Conservation (phyloP, 306 rosid species). For the Cucurbita pepo region DNA sequence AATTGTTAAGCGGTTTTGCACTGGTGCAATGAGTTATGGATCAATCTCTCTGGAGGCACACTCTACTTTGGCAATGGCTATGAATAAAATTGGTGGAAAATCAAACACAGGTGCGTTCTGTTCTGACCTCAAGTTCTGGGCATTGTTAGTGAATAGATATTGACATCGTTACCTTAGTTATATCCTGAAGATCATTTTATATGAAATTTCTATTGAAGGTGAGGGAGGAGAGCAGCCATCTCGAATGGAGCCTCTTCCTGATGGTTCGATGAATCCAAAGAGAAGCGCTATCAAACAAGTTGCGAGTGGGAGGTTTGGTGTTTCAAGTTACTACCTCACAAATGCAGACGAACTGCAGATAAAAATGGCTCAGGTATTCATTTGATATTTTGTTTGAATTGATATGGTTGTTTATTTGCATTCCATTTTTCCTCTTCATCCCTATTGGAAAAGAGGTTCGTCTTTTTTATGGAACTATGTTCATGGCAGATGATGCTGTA, state of each 20-base stretch:
- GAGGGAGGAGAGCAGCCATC: conserved; percentile 99
- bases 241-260: conserved; percentile 88
- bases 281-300: conserved; percentile 96
- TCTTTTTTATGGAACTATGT: conserved; percentile 31
- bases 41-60: conserved; percentile 97
- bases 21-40: conserved; percentile 99
- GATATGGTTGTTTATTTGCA: neutral
- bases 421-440: conserved; percentile 12
- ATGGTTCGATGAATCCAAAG: conserved; percentile 87
- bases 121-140: neutral
- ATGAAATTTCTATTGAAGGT: conserved; percentile 26
- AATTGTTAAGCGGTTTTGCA: conserved; percentile 90
- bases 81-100: conserved; percentile 93
- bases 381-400: neutral
- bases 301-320: conserved; percentile 99
- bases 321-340: conserved; percentile 89
- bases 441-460: conserved; percentile 26
- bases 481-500: conserved; percentile 44
- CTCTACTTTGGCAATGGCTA: conserved; percentile 74
- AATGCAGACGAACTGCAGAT: conserved; percentile 95
- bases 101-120: conserved; percentile 76
- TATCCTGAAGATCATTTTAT: neutral
- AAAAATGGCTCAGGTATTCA: conserved; percentile 96
- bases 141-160: neutral
- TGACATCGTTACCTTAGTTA: neutral